These are phyloP conservation scores for Haplosporangium gracile DNA, from an alignment of 192 early-diverging fungal genomes.

Conservation along the genomic window DNA sequence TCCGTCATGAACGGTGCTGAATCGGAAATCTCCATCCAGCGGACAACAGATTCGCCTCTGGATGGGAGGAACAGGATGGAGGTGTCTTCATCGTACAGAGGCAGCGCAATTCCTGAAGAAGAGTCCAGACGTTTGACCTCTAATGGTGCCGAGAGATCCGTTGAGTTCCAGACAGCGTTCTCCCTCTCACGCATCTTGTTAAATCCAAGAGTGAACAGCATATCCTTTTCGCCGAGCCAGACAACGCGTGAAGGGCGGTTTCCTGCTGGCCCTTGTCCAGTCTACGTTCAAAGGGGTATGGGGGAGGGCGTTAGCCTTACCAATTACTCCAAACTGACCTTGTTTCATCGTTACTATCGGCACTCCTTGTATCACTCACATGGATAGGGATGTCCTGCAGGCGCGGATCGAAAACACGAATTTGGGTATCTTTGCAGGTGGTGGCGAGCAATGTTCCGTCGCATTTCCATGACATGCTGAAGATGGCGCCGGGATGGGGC, in stretches of 20 bases:
- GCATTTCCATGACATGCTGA: conserved; percentile 72
- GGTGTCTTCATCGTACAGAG: conserved; percentile 88
- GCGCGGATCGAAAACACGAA: conserved; percentile 76
- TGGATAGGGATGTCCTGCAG: conserved; percentile 34
- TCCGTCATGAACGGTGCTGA: conserved; percentile 61
- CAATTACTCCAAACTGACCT: not conserved
- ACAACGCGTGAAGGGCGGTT: conserved; percentile 74
- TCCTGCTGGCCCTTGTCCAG: conserved; percentile 68
- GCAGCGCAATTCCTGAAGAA: conserved; percentile 76
- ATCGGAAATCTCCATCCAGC: conserved; percentile 73
- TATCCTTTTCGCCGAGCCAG: conserved; percentile 76
- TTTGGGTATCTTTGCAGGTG: conserved; percentile 65
- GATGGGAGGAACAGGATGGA: conserved; percentile 76
- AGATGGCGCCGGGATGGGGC: conserved; percentile 57
- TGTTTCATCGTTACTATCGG: no score
- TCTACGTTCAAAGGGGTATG: conserved; percentile 18
- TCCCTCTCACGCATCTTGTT: conserved; percentile 77
- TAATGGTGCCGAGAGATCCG: conserved; percentile 71
- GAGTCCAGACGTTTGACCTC: conserved; percentile 72
- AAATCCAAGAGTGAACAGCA: conserved; percentile 81
- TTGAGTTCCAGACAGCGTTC: conserved; percentile 82
- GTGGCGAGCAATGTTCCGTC: conserved; percentile 67
- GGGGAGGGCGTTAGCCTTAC: conserved; percentile 62
- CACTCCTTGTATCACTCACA: conserved; percentile 7
- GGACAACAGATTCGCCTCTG: conserved; percentile 75